These are phyloP conservation scores for Ophiostoma sp. DNA, from an alignment of 2,329 filamentous ascomycete genomes.

Conservation along the genomic window DNA sequence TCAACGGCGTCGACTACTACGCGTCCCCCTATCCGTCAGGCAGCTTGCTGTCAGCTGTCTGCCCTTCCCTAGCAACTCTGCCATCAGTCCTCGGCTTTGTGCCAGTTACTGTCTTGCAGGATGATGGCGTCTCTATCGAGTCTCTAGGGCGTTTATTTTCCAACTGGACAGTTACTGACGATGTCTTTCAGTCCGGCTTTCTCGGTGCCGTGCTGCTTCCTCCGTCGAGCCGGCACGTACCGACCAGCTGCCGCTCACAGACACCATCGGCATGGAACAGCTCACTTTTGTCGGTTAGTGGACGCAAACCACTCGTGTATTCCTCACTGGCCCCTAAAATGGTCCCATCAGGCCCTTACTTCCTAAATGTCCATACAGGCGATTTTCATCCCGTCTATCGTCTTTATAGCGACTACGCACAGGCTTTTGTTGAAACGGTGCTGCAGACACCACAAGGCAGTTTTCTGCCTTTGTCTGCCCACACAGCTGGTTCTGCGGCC, in stretches of 20 bases:
- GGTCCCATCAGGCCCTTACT: background rate
- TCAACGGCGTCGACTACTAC: background rate
- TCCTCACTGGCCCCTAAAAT: background rate
- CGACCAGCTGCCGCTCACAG: background rate
- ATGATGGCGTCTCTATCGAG: background rate
- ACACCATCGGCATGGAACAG: background rate
- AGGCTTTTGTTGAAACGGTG: conserved; percentile 2
- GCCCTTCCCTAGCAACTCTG: background rate
- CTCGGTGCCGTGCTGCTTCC: background rate
- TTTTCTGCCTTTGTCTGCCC: background rate
- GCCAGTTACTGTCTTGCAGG: background rate
- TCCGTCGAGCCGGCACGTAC: background rate
- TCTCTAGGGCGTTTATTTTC: background rate
- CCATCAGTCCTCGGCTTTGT: background rate
- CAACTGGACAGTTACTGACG: background rate
- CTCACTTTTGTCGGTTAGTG: background rate
- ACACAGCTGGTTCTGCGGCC: background rate
- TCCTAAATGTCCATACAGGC: background rate
- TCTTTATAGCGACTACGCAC: background rate
- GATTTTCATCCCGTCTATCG: background rate
- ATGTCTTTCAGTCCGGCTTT: background rate
- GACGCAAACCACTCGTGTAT: background rate
- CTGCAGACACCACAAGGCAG: background rate
- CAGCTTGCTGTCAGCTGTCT: background rate
- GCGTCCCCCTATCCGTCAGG: background rate